Percentiles rank a stretch among this genome's conserved stretches.
phyloP scores from a whole-genome alignment of 2,329 filamentous ascomycete species.

The Metarhizium rileyi region DNA sequence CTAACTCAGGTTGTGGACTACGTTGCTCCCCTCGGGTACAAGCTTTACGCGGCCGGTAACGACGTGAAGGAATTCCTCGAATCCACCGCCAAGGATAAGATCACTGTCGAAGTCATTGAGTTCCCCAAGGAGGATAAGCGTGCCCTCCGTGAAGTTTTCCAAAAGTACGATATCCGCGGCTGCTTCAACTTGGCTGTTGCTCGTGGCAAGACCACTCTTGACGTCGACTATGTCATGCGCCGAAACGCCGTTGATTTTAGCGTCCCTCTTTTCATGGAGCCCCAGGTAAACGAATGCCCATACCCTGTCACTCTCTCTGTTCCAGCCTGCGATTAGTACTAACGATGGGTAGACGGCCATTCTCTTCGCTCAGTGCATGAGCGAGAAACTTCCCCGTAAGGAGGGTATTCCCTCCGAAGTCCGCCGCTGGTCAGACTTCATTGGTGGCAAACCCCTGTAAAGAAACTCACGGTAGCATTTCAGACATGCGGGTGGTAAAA shows the following conservation, averaged over 20 bases:
- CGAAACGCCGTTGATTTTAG: conserved; percentile 98
- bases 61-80: conserved; percentile 80
- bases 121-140: conserved; percentile 97
- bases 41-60: conserved; percentile 76
- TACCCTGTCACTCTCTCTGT: background rate
- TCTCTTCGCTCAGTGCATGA: conserved; percentile 95
- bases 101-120: conserved; percentile 80
- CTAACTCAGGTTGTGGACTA: conserved; percentile 77
- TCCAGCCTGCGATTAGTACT: background rate
- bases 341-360: conserved; percentile 63
- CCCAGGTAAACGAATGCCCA: conserved; percentile 62
- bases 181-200: conserved; percentile 88
- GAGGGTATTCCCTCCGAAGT: conserved; percentile 90
- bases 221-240: conserved; percentile 97
- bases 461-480: background rate
- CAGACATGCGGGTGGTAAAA: background rate
- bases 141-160: conserved; percentile 84
- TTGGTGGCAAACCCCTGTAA: conserved; percentile 71
- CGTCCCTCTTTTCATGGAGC: conserved; percentile 96
- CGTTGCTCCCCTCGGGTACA: conserved; percentile 83
- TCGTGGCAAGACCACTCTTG: conserved; percentile 72
- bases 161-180: conserved; percentile 93
- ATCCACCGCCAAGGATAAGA: conserved; percentile 52
- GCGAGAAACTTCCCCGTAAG: conserved; percentile 79
- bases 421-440: conserved; percentile 89